Evolutionary conservation across 2,329 filamentous ascomycete genomes (phyloP).

Genomic region (Colletotrichum sp.): DNA sequence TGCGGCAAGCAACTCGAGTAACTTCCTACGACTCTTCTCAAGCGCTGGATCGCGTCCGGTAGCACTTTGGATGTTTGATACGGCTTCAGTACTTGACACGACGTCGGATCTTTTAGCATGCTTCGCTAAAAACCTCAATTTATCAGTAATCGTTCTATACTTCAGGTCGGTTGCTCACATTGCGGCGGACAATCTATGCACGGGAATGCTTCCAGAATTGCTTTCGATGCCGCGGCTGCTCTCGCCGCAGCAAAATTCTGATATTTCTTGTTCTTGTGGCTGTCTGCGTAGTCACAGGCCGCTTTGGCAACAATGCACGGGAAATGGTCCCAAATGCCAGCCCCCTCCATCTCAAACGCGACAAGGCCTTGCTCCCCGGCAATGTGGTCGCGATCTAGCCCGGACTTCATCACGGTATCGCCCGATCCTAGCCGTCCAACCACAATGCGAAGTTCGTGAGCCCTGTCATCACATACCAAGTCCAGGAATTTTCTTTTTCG

Average conservation of each 20-base stretch:
- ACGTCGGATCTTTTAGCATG: too few species aligned
- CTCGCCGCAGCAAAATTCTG: conserved; percentile 39
- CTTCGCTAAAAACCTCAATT: too few species aligned
- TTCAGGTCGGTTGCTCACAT: too few species aligned
- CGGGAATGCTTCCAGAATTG: conserved; percentile 16
- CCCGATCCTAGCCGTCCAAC: conserved; percentile 35
- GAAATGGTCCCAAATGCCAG: conserved; percentile 30
- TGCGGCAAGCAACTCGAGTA: conserved; percentile 25
- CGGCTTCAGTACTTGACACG: too few species aligned
- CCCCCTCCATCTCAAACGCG: conserved; percentile 39
- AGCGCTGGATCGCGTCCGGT: not conserved
- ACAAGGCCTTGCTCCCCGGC: conserved; percentile 27
- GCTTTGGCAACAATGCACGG: conserved; percentile 41
- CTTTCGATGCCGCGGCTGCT: conserved; percentile 35
- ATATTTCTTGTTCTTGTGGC: conserved; percentile 41
- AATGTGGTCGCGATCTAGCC: conserved; percentile 36
- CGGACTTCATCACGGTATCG: conserved; percentile 44
- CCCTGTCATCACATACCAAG: not conserved
- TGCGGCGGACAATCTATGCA: too few species aligned
- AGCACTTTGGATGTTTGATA: conserved; percentile 23
- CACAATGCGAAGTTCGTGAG: not conserved
- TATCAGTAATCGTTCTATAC: too few species aligned
- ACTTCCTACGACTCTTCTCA: not conserved
- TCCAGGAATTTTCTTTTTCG: conserved; percentile 11
- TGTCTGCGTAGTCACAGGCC: conserved; percentile 43